Base-by-base conservation (phyloP, 257 asterid genomes). In the Solanum corneliomulleri region DNA sequence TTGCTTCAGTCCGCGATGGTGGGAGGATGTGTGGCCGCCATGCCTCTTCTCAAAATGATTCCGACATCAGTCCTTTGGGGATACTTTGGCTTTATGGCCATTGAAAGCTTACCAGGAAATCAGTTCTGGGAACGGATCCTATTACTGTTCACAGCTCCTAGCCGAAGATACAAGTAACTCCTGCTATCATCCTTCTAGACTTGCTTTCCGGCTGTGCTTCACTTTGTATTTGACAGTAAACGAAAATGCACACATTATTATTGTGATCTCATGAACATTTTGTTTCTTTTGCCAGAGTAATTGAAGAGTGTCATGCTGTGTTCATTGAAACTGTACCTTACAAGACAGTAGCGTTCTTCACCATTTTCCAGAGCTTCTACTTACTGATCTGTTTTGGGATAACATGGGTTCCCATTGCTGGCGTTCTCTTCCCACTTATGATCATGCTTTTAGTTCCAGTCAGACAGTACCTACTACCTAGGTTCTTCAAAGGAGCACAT, bases 1-100 rank as follows among this genome's bases (percentile, higher is more conserved):
- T 87, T 87, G 87, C 87, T 87, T 16, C 89, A 87, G 85, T 87
- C 89, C 7, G 6, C 78, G 45, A 69, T 87, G 89, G 89, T 87
- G 45, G 89, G 89, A 82, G 89, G 89, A 83, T 87, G 89, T 87
- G 87, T 87, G 64, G 89, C 84, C 31, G 87, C 89, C 49, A 87
- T 87, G 89, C 89, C 89, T 33, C 56, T 87, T 52, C 76, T 83
- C 71, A 87, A 87, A 71, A 87, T 70, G 87, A 87, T 87, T 58
- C 89, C 89, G 23, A 87, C 89, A 52, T 82, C 86, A 44, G 87
- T 87, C 52, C 85, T 82, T 39, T 87, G 87, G 89, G 89, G 89
- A 18, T 87, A 87, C 76, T 87, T 87, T 69, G 89, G 86, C 4
- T 87, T 77, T 62, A 87, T 87, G 89, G 89, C 89, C 64, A 82